These are phyloP conservation scores for Erythrobasidium yunnanense DNA, from an alignment of 768 basidiomycete species.

Conservation along the genomic window DNA sequence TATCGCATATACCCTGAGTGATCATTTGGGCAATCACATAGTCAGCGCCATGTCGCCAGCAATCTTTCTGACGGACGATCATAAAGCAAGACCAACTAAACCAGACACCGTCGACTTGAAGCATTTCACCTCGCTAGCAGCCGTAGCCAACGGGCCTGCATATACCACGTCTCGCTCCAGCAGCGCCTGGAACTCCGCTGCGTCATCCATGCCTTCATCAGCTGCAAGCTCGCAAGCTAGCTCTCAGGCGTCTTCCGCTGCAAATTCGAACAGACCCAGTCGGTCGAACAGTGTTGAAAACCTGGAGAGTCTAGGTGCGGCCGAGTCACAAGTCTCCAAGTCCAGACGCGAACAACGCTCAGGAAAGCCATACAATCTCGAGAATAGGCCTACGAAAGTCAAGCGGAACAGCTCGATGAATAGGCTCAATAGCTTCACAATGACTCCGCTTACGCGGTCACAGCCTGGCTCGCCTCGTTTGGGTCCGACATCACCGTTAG, in stretches of 20 bases:
- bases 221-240: not conserved
- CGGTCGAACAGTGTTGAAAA: slow-evolving; percentile 24
- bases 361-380: slow-evolving; percentile 37
- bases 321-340: not conserved
- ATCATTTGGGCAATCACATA: slow-evolving; percentile 64
- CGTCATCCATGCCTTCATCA: not conserved
- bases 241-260: slow-evolving; percentile 20
- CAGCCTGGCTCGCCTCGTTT: slow-evolving; percentile 13
- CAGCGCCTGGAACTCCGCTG: slow-evolving; percentile 9
- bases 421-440: slow-evolving; percentile 33
- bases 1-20: slow-evolving; percentile 74
- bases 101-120: slow-evolving; percentile 16
- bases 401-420: slow-evolving; percentile 27
- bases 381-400: slow-evolving; percentile 25
- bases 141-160: slow-evolving; percentile 12
- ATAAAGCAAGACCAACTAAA: slow-evolving; percentile 55
- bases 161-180: slow-evolving; percentile 5
- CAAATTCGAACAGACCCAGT: slow-evolving; percentile 4
- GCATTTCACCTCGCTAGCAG: not conserved
- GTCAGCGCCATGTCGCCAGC: slow-evolving; percentile 72
- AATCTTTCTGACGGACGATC: slow-evolving; percentile 98
- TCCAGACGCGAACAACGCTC: slow-evolving; percentile 3
- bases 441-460: slow-evolving; percentile 35
- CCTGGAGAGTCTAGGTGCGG: not conserved
- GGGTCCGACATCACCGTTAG: not conserved